Conservation (phyloP, 2,329 filamentous ascomycete genomes). For the Purpureocillium lavendulum region DNA sequence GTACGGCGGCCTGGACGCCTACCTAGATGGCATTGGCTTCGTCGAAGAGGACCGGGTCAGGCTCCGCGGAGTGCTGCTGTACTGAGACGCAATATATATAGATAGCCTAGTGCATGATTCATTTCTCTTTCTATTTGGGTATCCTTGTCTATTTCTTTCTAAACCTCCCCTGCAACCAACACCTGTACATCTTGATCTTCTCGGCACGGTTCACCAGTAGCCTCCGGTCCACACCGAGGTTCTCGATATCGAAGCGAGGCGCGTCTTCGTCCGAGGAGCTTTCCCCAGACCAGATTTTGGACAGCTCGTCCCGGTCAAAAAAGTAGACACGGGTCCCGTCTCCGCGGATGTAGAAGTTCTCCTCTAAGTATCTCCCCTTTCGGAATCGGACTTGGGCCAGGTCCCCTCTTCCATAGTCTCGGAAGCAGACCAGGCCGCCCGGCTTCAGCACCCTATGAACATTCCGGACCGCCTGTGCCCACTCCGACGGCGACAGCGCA, state of each 20-base stretch:
- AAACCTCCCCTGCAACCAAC: slow-evolving; percentile 86
- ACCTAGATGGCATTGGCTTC: slow-evolving; percentile 58
- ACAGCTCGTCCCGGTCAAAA: slow-evolving; percentile 80
- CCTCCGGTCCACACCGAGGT: slow-evolving; percentile 78
- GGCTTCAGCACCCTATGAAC: slow-evolving; percentile 78
- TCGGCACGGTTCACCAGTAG: slow-evolving; percentile 86
- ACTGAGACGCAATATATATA: slow-evolving; percentile 25
- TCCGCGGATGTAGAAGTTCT: slow-evolving; percentile 95
- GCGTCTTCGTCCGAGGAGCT: slow-evolving; percentile 13
- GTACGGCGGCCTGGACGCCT: slow-evolving; percentile 60
- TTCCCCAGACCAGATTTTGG: slow-evolving; percentile 63
- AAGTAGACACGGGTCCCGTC: slow-evolving; percentile 97
- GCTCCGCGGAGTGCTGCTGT: slow-evolving; percentile 33
- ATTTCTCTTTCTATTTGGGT: slow-evolving; percentile 1
- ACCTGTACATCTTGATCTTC: slow-evolving; percentile 96
- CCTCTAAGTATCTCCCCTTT: slow-evolving; percentile 85
- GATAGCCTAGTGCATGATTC: neutral
- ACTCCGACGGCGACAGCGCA: slow-evolving; percentile 76
- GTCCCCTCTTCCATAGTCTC: slow-evolving; percentile 93
- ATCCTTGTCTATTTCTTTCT: slow-evolving; percentile 49
- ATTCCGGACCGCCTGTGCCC: slow-evolving; percentile 74
- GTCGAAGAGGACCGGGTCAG: slow-evolving; percentile 28
- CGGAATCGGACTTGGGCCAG: slow-evolving; percentile 95
- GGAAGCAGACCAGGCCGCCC: slow-evolving; percentile 87
- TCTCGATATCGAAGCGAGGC: slow-evolving; percentile 58